Base-by-base conservation (phyloP, 164 flowering plant species). In the Nelumbo lutea region DNA sequence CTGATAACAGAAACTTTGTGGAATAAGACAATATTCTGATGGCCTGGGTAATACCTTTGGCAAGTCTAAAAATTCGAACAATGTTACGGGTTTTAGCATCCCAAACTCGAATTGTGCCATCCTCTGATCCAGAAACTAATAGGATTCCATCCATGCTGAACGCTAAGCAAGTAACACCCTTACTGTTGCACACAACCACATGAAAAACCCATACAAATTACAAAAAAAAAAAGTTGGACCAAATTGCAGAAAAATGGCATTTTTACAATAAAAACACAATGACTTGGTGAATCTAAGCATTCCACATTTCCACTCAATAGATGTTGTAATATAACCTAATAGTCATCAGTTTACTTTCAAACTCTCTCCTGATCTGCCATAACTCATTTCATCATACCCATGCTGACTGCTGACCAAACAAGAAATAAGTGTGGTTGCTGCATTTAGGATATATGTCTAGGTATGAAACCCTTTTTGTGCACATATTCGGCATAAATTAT, bases 101-200 rank as follows among this genome's bases (percentile, higher is more conserved):
- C 91, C 96, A 94, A 48, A 86, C 81, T 68, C 90, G 78, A 80
- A 91, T 65, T 61, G 76, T 79, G 66, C 93, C 95, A 81, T 94
- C 98, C 81, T 82, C 96, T 62, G 87, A 91, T 43, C 97, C 98
- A 77, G 93, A 87, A n/a, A 90, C 80, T 70, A 94, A 74, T n/a
- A 75, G 69, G 63, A 68, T 74, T 64, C 90, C 91, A 77, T 81
- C 82, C 67, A 48, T 68, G 75, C 84, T 71, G 67, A 83, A 85
- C 42, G 90, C 85, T 71, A 94, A 81, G 83, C 89, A 87, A 68
- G 89, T 84, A 56, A 94, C 84, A 50, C 88, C 84, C 70, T 86
- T 86, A 75, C 93, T 90, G 91, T 76, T 72, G 52, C 67, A 77
- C 38, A 27, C 27, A 27, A 27, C 27, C 27, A 27, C 27, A 27